Conservation (phyloP, 306 rosid genomes). For the Prunus davidiana region DNA sequence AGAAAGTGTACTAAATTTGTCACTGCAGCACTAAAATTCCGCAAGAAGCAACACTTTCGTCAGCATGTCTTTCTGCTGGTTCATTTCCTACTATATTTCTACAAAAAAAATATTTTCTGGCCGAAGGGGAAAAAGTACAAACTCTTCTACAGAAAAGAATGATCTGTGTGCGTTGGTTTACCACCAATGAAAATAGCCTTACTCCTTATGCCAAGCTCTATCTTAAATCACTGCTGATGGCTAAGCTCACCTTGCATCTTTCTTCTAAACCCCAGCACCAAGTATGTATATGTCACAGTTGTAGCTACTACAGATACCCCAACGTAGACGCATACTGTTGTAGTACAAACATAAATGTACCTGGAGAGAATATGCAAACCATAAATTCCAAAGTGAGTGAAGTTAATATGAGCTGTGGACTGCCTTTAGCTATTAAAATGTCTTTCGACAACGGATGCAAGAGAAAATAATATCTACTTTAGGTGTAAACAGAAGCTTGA, state of each 20-base stretch:
- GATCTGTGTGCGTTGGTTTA: not conserved
- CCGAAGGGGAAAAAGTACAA: not conserved
- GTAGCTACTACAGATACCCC: conserved; percentile 56
- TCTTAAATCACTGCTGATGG: conserved; percentile 19
- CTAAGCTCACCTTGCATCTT: conserved; percentile 17
- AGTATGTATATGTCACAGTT: conserved; percentile 56
- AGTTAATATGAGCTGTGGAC: not conserved
- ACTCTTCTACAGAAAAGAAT: not conserved
- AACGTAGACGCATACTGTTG: conserved; percentile 58
- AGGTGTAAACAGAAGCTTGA: no score
- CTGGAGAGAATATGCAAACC: conserved; percentile 35
- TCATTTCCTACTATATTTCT: not conserved
- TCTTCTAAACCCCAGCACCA: conserved; percentile 48
- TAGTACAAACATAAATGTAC: conserved; percentile 75
- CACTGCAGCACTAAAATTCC: not conserved
- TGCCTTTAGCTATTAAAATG: not conserved
- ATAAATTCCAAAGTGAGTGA: conserved; percentile 8
- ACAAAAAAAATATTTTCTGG: not conserved
- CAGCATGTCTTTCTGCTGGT: not conserved
- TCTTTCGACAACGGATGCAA: not conserved
- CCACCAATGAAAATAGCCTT: conserved; percentile 17
- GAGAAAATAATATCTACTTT: not conserved
- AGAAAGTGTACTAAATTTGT: not conserved
- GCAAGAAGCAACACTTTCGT: not conserved
- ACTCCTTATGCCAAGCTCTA: conserved; percentile 16